Conservation (phyloP, 164 flowering plant genomes). For the Stephania japonica region DNA sequence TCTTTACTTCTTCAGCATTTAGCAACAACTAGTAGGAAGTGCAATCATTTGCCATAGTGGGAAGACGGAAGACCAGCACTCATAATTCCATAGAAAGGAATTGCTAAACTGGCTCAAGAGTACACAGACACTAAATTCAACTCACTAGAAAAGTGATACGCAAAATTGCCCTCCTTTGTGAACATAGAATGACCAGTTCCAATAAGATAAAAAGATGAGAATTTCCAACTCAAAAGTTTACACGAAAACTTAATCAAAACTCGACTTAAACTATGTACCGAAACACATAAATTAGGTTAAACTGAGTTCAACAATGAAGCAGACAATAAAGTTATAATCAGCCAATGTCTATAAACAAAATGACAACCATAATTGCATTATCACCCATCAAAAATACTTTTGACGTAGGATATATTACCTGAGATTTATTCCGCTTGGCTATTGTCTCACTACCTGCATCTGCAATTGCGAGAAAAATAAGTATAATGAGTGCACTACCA, state of each 20-base stretch:
- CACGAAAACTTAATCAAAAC: background rate
- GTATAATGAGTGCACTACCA: background rate
- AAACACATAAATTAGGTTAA: background rate
- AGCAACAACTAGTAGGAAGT: too few species aligned
- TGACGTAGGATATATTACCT: slow-evolving; percentile 12
- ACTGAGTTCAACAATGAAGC: too few species aligned
- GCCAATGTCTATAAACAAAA: too few species aligned
- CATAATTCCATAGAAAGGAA: too few species aligned
- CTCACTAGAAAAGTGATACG: background rate
- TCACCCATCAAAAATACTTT: background rate
- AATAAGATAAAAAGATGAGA: background rate
- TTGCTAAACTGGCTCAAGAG: background rate
- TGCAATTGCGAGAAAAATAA: slow-evolving; percentile 6
- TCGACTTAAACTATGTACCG: background rate
- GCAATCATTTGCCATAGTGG: too few species aligned
- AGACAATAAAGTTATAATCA: too few species aligned
- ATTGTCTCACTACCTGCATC: slow-evolving; percentile 12
- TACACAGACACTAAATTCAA: background rate
- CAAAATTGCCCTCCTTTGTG: background rate
- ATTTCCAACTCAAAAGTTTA: too few species aligned
- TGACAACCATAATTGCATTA: too few species aligned
- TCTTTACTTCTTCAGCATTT: too few species aligned
- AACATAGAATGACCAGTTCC: background rate
- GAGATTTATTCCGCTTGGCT: slow-evolving; percentile 10
- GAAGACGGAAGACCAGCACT: too few species aligned